Evolutionary conservation across 345 rosid genomes (phyloP).

Genomic region (Populus simonii): DNA sequence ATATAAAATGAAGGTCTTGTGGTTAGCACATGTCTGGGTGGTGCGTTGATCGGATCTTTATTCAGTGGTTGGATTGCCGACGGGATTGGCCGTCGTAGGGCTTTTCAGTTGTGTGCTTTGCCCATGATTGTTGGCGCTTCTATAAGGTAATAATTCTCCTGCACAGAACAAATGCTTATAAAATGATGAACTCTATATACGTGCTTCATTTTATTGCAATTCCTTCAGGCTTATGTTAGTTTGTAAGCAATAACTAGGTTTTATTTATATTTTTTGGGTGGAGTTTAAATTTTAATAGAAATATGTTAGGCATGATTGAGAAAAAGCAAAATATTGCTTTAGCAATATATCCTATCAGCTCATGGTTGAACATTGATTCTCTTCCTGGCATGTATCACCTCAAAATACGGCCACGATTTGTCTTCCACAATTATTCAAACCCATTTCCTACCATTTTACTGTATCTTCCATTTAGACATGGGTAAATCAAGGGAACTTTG

Average conservation of each 20-base stretch:
- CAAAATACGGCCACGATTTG: no score
- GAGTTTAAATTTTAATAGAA: not conserved
- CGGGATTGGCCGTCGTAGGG: conserved; percentile 77
- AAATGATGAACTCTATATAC: not conserved
- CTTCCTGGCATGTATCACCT: no score
- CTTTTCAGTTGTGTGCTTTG: conserved; percentile 83
- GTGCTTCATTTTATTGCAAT: not conserved
- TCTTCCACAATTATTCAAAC: not conserved
- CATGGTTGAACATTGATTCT: not conserved
- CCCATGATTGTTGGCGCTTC: conserved; percentile 92
- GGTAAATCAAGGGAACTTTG: not conserved
- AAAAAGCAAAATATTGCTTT: not conserved
- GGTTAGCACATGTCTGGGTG: conserved; percentile 90
- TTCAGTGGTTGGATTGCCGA: conserved; percentile 88
- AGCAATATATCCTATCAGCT: not conserved
- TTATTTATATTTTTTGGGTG: not conserved
- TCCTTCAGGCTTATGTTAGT: not conserved
- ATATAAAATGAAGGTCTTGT: conserved; percentile 62
- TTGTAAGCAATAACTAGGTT: no score
- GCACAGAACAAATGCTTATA: conserved; percentile 9
- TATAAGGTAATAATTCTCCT: conserved; percentile 47
- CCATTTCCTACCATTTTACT: not conserved
- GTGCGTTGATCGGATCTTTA: conserved; percentile 76
- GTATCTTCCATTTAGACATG: not conserved
- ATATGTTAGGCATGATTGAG: no score